A percentile compares a stretch with the other conserved stretches of the same genome.
These are phyloP conservation scores for Chamaecrista fasciculata DNA, from an alignment of 306 rosid genomes.

Conservation along the genomic window DNA sequence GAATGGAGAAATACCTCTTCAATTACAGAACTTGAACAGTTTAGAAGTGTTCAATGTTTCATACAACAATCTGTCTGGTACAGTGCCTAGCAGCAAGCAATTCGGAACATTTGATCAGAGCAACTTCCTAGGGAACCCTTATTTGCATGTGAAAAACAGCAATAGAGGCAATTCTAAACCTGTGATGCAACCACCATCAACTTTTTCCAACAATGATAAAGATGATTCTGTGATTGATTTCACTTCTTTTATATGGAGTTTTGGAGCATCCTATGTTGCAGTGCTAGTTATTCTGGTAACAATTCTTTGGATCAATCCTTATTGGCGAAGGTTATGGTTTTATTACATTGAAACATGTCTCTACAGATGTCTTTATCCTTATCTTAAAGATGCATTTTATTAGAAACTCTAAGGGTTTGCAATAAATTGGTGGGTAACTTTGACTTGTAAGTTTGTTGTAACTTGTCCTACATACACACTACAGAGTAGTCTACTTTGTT, in stretches of 20 bases:
- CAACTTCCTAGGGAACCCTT: neutral
- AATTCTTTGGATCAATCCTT: constrained; percentile 14
- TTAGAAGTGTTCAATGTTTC: neutral
- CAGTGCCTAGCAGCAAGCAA: neutral
- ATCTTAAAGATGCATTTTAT: neutral
- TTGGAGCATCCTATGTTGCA: neutral
- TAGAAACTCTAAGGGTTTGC: too few species aligned
- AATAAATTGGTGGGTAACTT: too few species aligned
- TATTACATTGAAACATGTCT: neutral
- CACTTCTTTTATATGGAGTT: neutral
- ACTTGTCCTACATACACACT: too few species aligned
- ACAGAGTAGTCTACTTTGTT: too few species aligned
- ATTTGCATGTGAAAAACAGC: neutral
- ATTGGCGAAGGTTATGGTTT: neutral
- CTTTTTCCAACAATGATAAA: neutral
- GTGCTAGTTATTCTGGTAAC: neutral
- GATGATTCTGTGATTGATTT: neutral
- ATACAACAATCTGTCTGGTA: constrained; percentile 4
- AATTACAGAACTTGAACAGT: neutral
- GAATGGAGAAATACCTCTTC: neutral
- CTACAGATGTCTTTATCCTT: neutral
- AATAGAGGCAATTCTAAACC: neutral
- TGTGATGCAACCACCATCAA: neutral
- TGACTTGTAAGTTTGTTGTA: too few species aligned
- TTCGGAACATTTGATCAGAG: neutral